Percentiles rank a stretch among this genome's conserved stretches.
phyloP scores from a whole-genome alignment of 2,329 filamentous ascomycete species.

The Ophiostoma quercus region DNA sequence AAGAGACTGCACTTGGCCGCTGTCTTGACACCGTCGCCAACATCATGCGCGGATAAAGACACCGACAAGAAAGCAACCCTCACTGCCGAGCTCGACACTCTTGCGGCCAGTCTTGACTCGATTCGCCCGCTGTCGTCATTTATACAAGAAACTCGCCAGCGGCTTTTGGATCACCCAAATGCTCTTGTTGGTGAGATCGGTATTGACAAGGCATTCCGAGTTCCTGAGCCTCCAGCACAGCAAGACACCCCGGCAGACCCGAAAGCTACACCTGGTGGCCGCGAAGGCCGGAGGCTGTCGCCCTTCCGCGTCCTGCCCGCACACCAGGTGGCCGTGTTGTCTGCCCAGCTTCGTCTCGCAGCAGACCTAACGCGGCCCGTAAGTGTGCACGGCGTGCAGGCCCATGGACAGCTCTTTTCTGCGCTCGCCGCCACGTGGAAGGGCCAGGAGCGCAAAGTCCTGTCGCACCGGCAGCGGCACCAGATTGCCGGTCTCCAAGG shows the following conservation, averaged over 20 bases:
- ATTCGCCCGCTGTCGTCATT: constrained; percentile 49
- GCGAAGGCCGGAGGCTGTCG: constrained; percentile 63
- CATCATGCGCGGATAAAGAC: neutral
- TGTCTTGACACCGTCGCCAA: constrained; percentile 55
- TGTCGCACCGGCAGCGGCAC: constrained; percentile 55
- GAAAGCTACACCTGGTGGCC: constrained; percentile 61
- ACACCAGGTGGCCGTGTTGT: constrained; percentile 64
- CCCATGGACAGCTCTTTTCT: constrained; percentile 65
- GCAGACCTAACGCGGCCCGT: constrained; percentile 61
- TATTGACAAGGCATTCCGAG: constrained; percentile 69
- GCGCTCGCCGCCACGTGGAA: constrained; percentile 62
- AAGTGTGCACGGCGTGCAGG: constrained; percentile 69
- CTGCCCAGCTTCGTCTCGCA: constrained; percentile 65
- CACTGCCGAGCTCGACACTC: constrained; percentile 39
- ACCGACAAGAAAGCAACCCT: constrained; percentile 28
- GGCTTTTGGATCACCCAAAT: constrained; percentile 50
- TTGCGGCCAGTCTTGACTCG: constrained; percentile 50
- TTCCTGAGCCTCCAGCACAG: constrained; percentile 48
- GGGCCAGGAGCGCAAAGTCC: constrained; percentile 59
- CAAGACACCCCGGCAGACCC: neutral
- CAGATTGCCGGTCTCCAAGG: constrained; percentile 42
- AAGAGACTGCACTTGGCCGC: constrained; percentile 58
- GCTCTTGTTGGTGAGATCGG: constrained; percentile 74
- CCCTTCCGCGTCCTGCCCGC: constrained; percentile 61
- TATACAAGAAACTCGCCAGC: constrained; percentile 45